A percentile compares a stretch with the other conserved stretches of the same genome.
Conservation (phyloP, 2,329 filamentous ascomycete species). For the Laburnicola sp. region DNA sequence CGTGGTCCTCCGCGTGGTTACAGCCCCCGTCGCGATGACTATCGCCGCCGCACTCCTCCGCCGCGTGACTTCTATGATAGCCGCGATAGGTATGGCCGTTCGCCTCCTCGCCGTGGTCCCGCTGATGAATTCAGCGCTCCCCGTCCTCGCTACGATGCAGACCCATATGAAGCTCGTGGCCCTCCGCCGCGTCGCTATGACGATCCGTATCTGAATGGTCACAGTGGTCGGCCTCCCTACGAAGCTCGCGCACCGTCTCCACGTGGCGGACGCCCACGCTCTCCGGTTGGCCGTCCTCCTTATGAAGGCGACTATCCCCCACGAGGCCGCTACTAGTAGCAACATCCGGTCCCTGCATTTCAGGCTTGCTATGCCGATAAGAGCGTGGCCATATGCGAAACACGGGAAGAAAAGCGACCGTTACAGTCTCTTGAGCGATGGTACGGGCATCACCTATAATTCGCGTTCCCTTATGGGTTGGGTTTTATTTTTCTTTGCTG, state of each 20-base stretch:
- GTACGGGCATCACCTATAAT: too few species aligned
- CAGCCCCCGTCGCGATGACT: constrained; percentile 83
- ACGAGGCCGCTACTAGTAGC: constrained; percentile 40
- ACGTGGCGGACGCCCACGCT: constrained; percentile 42
- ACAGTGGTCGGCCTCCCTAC: constrained; percentile 55
- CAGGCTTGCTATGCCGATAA: too few species aligned
- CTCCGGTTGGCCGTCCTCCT: constrained; percentile 64
- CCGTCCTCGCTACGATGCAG: constrained; percentile 68
- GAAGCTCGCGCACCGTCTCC: constrained; percentile 53
- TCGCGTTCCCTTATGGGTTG: too few species aligned
- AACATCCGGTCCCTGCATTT: too few species aligned
- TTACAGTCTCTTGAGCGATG: too few species aligned
- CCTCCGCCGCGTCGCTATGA: constrained; percentile 59
- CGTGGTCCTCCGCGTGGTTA: constrained; percentile 81
- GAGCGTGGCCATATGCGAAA: too few species aligned
- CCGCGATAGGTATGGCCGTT: constrained; percentile 63
- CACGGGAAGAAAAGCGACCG: too few species aligned
- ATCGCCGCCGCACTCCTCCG: constrained; percentile 76
- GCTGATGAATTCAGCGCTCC: constrained; percentile 75
- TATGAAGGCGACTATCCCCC: constrained; percentile 56
- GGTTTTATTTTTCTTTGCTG: too few species aligned
- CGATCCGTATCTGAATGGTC: constrained; percentile 64
- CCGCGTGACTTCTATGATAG: constrained; percentile 87
- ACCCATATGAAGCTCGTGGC: constrained; percentile 66
- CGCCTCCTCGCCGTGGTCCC: constrained; percentile 65